These are phyloP conservation scores for Tieghemostelium lacteum DNA, from an alignment of 78 protist species.

Conservation along the genomic window DNA sequence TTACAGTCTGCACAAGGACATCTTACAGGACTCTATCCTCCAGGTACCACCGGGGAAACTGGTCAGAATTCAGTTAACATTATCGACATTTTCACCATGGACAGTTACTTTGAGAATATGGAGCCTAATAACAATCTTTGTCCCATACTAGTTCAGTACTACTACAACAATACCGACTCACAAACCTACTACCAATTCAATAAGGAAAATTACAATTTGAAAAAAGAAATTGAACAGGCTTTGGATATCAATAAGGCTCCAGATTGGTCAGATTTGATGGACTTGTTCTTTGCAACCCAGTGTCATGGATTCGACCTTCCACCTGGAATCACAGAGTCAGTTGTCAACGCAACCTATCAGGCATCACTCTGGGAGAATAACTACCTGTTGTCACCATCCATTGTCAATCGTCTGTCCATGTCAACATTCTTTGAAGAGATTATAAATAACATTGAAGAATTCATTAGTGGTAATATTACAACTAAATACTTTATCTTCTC, in stretches of 20 bases:
- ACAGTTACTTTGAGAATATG: constrained; percentile 31
- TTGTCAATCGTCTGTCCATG: constrained; percentile 20
- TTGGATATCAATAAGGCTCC: constrained; percentile 20
- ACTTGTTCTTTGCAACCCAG: constrained; percentile 48
- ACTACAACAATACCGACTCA: background rate
- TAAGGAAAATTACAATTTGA: background rate
- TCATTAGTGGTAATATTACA: background rate
- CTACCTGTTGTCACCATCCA: constrained; percentile 23
- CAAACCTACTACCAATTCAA: background rate
- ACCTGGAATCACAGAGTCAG: constrained; percentile 23
- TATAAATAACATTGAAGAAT: constrained; percentile 35
- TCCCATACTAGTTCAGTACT: background rate
- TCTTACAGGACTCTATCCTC: constrained; percentile 51
- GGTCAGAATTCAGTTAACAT: background rate
- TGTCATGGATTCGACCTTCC: constrained; percentile 60
- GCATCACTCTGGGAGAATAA: constrained; percentile 3
- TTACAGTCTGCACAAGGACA: constrained; percentile 73
- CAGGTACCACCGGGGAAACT: background rate
- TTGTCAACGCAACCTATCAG: constrained; percentile 18
- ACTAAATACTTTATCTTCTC: constrained; percentile 50
- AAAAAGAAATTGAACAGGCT: background rate
- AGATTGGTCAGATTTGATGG: constrained; percentile 39
- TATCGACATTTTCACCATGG: constrained; percentile 48
- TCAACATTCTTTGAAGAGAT: constrained; percentile 49
- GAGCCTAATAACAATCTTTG: constrained; percentile 13